These are phyloP conservation scores for Hygrophorus russula DNA, from an alignment of 768 basidiomycete species.

Conservation along the genomic window DNA sequence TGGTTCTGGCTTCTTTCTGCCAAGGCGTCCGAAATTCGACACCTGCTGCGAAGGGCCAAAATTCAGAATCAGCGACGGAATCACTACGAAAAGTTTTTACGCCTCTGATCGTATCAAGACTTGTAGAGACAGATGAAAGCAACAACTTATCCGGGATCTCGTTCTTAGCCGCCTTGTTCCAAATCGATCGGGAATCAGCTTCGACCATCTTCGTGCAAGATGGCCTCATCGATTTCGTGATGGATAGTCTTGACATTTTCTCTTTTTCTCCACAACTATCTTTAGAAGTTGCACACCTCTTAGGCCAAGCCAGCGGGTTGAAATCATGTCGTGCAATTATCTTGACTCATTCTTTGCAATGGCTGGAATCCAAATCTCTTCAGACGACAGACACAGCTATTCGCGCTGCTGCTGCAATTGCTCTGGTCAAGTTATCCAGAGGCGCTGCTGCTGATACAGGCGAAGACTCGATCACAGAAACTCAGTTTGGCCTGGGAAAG, in stretches of 20 bases:
- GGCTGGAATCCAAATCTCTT: slow-evolving; percentile 54
- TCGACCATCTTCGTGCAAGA: slow-evolving; percentile 53
- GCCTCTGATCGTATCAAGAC: slow-evolving; percentile 32
- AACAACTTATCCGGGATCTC: slow-evolving; percentile 44
- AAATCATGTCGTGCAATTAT: slow-evolving; percentile 59
- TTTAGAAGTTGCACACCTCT: slow-evolving; percentile 56
- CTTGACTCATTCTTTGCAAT: slow-evolving; percentile 41
- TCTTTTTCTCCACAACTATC: slow-evolving; percentile 33
- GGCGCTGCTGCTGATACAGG: slow-evolving; percentile 38
- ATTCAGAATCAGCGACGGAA: slow-evolving; percentile 36
- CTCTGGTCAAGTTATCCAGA: slow-evolving; percentile 67
- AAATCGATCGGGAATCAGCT: slow-evolving; percentile 67
- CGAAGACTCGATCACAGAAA: slow-evolving; percentile 13
- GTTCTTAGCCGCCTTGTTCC: slow-evolving; percentile 72
- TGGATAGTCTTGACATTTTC: slow-evolving; percentile 61
- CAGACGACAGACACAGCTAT: slow-evolving; percentile 33
- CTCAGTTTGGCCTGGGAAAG: slow-evolving; percentile 12
- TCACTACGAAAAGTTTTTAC: slow-evolving; percentile 39
- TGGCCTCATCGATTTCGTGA: slow-evolving; percentile 49
- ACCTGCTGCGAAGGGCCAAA: slow-evolving; percentile 20
- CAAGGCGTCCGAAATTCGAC: slow-evolving; percentile 38
- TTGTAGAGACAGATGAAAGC: slow-evolving; percentile 46
- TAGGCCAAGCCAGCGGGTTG: slow-evolving; percentile 68
- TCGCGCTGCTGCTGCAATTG: slow-evolving; percentile 56
- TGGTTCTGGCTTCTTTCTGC: slow-evolving; percentile 58